A percentile compares a stretch with the other conserved stretches of the same genome.
These are phyloP conservation scores for Myxozyma mucilagina DNA, from an alignment of 805 yeast species.

Conservation along the genomic window DNA sequence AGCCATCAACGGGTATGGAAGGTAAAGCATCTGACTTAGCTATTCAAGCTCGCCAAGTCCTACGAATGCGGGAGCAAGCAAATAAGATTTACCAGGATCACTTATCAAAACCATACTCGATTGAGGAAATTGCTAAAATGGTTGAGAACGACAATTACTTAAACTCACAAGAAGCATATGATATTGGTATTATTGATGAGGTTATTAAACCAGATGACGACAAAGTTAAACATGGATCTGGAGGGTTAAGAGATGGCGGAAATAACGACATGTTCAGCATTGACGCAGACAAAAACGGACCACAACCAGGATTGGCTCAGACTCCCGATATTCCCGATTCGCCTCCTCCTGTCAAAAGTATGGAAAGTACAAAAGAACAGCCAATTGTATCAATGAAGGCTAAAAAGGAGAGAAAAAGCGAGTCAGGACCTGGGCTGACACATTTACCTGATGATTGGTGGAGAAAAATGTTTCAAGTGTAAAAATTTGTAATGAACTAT, in stretches of 20 bases:
- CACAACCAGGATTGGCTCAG: conserved; percentile 9
- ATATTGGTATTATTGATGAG: conserved; percentile 41
- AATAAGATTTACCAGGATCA: conserved; percentile 38
- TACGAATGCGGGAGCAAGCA: conserved; percentile 38
- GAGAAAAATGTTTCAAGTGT: conserved; percentile 26
- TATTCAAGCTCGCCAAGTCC: conserved; percentile 42
- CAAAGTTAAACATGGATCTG: conserved; percentile 12
- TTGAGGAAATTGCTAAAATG: conserved; percentile 27
- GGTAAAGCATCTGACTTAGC: conserved; percentile 38
- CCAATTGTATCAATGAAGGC: neutral
- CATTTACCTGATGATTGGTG: conserved; percentile 21
- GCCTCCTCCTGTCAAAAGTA: neutral
- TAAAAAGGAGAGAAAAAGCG: neutral
- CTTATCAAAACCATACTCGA: conserved; percentile 30
- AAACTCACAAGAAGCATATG: conserved; percentile 39
- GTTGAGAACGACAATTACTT: conserved; percentile 36
- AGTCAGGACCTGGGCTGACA: conserved; percentile 17
- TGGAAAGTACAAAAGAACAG: neutral
- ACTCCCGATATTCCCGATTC: neutral
- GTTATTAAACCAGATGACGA: conserved; percentile 33
- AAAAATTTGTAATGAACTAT: neutral
- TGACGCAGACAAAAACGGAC: neutral
- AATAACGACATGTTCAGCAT: neutral
- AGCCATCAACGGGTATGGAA: conserved; percentile 39
- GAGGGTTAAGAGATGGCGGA: conserved; percentile 10